These are phyloP conservation scores for Globisporangium echinulatum DNA, from an alignment of 352 stramenopile species.

Conservation along the genomic window DNA sequence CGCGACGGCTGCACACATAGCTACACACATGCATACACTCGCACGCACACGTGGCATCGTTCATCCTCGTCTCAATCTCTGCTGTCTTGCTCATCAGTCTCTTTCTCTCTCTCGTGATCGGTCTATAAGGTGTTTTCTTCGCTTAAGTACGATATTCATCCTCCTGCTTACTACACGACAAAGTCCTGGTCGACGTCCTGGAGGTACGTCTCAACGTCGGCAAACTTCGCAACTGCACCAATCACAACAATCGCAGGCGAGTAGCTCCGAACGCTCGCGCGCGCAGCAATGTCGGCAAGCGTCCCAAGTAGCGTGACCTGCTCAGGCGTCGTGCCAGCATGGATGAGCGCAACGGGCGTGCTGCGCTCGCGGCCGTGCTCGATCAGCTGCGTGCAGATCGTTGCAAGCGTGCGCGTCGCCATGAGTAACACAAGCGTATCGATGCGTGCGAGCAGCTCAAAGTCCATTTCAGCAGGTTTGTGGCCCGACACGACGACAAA, in stretches of 20 bases:
- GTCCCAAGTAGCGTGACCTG: constrained; percentile 47
- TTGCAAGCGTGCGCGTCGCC: constrained; percentile 68
- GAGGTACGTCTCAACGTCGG: constrained; percentile 43
- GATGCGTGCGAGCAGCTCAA: constrained; percentile 91
- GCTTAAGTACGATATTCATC: too few species aligned
- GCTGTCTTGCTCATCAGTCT: not conserved
- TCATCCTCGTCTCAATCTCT: not conserved
- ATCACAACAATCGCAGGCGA: constrained; percentile 71
- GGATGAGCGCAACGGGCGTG: constrained; percentile 55
- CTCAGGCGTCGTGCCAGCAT: constrained; percentile 49
- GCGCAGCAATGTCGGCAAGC: constrained; percentile 40
- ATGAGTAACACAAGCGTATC: constrained; percentile 88
- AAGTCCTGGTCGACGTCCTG: constrained; percentile 27
- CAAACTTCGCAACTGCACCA: constrained; percentile 52
- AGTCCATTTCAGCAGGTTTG: constrained; percentile 63
- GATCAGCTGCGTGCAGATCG: constrained; percentile 38
- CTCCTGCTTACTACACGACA: constrained; percentile 3
- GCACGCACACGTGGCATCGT: too few species aligned
- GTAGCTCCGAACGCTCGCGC: constrained; percentile 45
- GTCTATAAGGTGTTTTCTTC: too few species aligned
- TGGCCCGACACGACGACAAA: constrained; percentile 66
- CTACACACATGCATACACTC: too few species aligned
- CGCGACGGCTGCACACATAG: not conserved
- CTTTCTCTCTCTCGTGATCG: not conserved
- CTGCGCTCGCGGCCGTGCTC: constrained; percentile 24